Conservation (phyloP, 2,329 filamentous ascomycete species). For the Aspergillus sp. region DNA sequence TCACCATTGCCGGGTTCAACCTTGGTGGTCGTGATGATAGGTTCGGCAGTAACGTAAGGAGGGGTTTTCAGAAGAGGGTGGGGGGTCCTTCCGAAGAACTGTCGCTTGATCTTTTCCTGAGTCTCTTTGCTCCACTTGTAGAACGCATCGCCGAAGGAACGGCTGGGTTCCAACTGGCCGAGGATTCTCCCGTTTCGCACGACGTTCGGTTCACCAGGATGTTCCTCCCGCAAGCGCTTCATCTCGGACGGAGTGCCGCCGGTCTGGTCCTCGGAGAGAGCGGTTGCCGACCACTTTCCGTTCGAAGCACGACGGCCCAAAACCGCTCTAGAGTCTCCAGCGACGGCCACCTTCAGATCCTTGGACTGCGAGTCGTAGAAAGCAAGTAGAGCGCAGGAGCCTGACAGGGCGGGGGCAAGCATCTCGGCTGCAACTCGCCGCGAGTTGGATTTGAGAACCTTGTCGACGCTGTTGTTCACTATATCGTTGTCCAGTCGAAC, state of each 20-base stretch:
- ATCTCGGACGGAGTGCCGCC: slow-evolving; percentile 84
- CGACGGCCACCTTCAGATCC: slow-evolving; percentile 88
- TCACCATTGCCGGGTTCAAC: slow-evolving; percentile 87
- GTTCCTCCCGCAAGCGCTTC: slow-evolving; percentile 76
- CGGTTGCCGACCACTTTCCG: slow-evolving; percentile 90
- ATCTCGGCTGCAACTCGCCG: slow-evolving; percentile 90
- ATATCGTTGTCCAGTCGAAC: slow-evolving; percentile 89
- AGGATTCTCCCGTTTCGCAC: slow-evolving; percentile 86
- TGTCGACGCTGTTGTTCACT: slow-evolving; percentile 86
- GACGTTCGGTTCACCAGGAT: slow-evolving; percentile 86
- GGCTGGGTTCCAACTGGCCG: slow-evolving; percentile 85
- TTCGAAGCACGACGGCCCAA: slow-evolving; percentile 73
- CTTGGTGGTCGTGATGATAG: slow-evolving; percentile 88
- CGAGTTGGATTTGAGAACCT: slow-evolving; percentile 83
- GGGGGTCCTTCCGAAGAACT: slow-evolving; percentile 83
- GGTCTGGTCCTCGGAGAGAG: slow-evolving; percentile 90
- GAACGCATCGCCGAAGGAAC: slow-evolving; percentile 92
- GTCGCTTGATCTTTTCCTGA: slow-evolving; percentile 74
- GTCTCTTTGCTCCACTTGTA: slow-evolving; percentile 95
- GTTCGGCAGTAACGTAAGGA: slow-evolving; percentile 96
- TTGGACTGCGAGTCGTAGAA: slow-evolving; percentile 92
- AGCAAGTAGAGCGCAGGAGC: slow-evolving; percentile 93
- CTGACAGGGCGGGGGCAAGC: slow-evolving; percentile 87
- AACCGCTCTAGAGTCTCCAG: slow-evolving; percentile 93
- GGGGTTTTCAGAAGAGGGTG: slow-evolving; percentile 80